Evolutionary conservation across 192 early-diverging fungal species (phyloP), one percentile per base, ranked within the genome.

Genomic region (Coemansia sp.): DNA sequence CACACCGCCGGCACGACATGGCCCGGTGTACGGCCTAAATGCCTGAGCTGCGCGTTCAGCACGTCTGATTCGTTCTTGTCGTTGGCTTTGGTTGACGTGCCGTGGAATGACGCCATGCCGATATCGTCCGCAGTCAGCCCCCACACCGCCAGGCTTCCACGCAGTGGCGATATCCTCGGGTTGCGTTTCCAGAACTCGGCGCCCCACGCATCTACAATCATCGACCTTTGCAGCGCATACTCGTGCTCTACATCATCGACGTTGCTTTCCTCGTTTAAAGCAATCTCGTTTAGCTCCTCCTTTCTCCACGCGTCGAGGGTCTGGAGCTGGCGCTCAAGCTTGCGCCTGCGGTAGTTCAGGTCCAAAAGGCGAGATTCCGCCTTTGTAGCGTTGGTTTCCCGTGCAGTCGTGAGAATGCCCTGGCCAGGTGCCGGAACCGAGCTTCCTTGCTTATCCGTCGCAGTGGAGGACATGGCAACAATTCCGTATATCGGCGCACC

Each of bases 11-110:
- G 91, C 27, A 88, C 68, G 24, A 85, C 85, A 64, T 95, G 91
- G 53, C 94, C 94, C 60, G 82, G 84, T 38, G 86, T 84, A 55
- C 94, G 87, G 2, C 94, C 94, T 35, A 96, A 85, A 68, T 93
- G 92, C 32, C 64, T 82, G 56, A 97, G 67, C 78, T 97, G 94
- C 49, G 87, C 77, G 81, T 97, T 93, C 33, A 93, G 46, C 4
- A 91, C 91, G 5, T 88, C 86, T 6, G 94, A 95, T 71, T 97
- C 94, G 81, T 97, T 97, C 83, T 92, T 89, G 77, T 97, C 94
- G 80, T 95, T 97, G 45, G 94, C 94, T 72, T 90, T 87, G 53
- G 94, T 97, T 33, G 88, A 88, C 18, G 94, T 97, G 53, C 93
- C 94, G 71, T 97, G 94, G 91, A 97, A 95, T 14, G 93, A 95